Base-by-base conservation (phyloP, 352 stramenopile genomes). In the Phytophthora cajani region DNA sequence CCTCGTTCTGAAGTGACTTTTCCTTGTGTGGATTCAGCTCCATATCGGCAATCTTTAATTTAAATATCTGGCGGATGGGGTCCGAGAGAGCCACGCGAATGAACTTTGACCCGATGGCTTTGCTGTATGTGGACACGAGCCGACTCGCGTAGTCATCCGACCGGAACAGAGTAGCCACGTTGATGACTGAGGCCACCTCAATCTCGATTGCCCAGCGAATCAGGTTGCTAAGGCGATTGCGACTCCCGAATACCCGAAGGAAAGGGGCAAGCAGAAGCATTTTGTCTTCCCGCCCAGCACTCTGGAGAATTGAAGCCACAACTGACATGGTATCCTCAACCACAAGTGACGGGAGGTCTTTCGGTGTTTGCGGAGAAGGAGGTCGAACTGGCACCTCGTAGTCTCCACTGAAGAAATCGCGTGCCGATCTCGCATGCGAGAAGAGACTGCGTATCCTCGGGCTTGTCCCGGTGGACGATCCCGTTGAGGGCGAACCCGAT, bases 181-280 rank as follows among this genome's bases (percentile, higher is more conserved):
- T 90, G 36, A 91, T 85, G 40, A 91, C 83, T 7, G 81, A 89
- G 32, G 81, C 74, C 3, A 92, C 85, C 56, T 93, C 86, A 44
- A 89, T 90, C 56, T 93, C 86, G 19, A 93, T 93, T 23, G 81
- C 83, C 86, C 86, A 93, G 17, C 77, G 76, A 40, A 93, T 90
- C 40, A 93, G 68, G 5, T 80, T 75, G 23, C 81, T 86, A 19
- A 93, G 71, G 32, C 78, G 72, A 30, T 89, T 81, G 57, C 77
- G 81, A 53, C 78, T 88, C 4, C 77, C 86, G 69, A 90, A 93
- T 3, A 92, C 59, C 3, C 86, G 84, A 19, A 93, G 76, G 17
- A 93, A 75, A 5, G 86, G 84, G 42, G 79, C 80, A 17, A 93
- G 60, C 23, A 91, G 62, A 51, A 81, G 40, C 81, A 92, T 87